Percentiles rank a stretch among this genome's conserved stretches.
These are phyloP conservation scores for Fusarium sp. DNA, from an alignment of 2,329 filamentous ascomycete species.

Conservation along the genomic window DNA sequence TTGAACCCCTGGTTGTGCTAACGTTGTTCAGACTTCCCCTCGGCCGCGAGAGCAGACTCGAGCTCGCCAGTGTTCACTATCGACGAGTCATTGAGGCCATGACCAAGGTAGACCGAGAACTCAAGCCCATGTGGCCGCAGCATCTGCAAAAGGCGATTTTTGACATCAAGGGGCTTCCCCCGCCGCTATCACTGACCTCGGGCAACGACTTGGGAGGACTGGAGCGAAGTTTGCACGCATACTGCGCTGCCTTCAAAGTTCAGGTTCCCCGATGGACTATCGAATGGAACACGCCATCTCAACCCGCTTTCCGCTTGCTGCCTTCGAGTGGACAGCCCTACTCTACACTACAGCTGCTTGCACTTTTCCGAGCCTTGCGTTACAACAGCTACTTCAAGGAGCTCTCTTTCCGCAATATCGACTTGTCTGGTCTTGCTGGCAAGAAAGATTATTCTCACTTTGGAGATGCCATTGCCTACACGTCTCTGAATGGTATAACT, in stretches of 20 bases:
- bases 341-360: slow-evolving; percentile 61
- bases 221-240: slow-evolving; percentile 62
- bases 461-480: slow-evolving; percentile 58
- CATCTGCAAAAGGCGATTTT: slow-evolving; percentile 63
- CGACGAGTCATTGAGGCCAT: slow-evolving; percentile 62
- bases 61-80: slow-evolving; percentile 63
- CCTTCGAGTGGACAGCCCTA: slow-evolving; percentile 54
- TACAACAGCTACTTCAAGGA: slow-evolving; percentile 68
- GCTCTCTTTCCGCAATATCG: slow-evolving; percentile 62
- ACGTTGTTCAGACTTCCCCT: slow-evolving; percentile 51
- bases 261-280: slow-evolving; percentile 60
- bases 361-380: slow-evolving; percentile 62
- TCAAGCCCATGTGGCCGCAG: slow-evolving; percentile 67
- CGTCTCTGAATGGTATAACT: slow-evolving; percentile 60
- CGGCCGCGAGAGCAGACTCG: slow-evolving; percentile 54
- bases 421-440: slow-evolving; percentile 53
- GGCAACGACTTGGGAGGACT: slow-evolving; percentile 64
- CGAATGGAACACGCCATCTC: slow-evolving; percentile 53
- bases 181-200: slow-evolving; percentile 61
- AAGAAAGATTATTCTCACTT: slow-evolving; percentile 55
- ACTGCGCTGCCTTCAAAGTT: slow-evolving; percentile 61
- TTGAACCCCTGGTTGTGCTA: slow-evolving; percentile 5
- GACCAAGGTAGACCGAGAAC: slow-evolving; percentile 61
- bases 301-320: slow-evolving; percentile 63
- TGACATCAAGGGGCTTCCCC: slow-evolving; percentile 59